Conservation (phyloP, 768 basidiomycete species). For the Lactarius sanguifluus region DNA sequence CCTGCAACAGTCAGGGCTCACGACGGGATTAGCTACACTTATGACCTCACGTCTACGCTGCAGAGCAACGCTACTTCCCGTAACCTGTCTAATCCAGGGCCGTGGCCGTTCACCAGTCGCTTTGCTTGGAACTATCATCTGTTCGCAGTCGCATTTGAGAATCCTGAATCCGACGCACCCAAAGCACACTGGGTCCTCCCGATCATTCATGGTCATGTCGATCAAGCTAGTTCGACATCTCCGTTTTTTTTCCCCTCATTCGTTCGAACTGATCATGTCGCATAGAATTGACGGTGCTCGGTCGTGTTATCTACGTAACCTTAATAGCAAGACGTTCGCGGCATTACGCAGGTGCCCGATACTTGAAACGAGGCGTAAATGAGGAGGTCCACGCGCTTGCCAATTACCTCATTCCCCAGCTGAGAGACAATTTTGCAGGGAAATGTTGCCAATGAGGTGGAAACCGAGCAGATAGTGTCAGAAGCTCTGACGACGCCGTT, state of each 20-base stretch:
- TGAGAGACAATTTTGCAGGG: slow-evolving; percentile 51
- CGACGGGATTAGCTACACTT: slow-evolving; percentile 76
- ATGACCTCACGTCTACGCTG: slow-evolving; percentile 94
- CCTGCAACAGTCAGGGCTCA: background rate
- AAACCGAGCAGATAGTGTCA: slow-evolving; percentile 96
- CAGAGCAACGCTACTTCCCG: slow-evolving; percentile 83
- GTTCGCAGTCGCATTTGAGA: slow-evolving; percentile 64
- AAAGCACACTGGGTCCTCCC: slow-evolving; percentile 86
- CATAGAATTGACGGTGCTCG: slow-evolving; percentile 87
- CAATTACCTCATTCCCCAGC: background rate
- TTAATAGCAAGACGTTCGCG: slow-evolving; percentile 94
- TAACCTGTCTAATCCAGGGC: slow-evolving; percentile 41
- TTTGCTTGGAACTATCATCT: slow-evolving; percentile 97
- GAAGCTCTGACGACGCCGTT: slow-evolving; percentile 89
- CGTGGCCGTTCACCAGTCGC: slow-evolving; percentile 78
- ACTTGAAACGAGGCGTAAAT: slow-evolving; percentile 91
- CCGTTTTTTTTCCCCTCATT: background rate
- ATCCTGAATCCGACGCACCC: slow-evolving; percentile 40
- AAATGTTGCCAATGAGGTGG: slow-evolving; percentile 97
- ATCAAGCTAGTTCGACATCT: slow-evolving; percentile 85
- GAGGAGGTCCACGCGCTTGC: slow-evolving; percentile 61
- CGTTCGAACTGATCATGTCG: slow-evolving; percentile 2
- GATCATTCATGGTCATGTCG: slow-evolving; percentile 92
- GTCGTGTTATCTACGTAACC: slow-evolving; percentile 88
- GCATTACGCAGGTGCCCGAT: slow-evolving; percentile 94